phyloP scores from a whole-genome alignment of 768 basidiomycete genomes.

The Flagelloscypha sp. region DNA sequence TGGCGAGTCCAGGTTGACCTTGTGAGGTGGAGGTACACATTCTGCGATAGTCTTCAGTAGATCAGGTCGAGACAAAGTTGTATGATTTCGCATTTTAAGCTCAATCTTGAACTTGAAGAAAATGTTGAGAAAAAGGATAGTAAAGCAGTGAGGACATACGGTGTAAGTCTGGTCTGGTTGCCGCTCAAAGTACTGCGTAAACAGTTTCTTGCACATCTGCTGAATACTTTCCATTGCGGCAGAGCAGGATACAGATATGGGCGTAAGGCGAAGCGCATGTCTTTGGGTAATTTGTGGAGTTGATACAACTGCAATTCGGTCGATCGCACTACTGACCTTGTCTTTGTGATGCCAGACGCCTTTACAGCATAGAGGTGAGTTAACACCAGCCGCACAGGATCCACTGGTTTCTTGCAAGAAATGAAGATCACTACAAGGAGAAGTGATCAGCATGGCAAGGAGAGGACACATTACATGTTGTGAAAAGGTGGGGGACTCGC shows the following conservation, averaged over 20 bases:
- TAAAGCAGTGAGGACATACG: slow-evolving; percentile 24
- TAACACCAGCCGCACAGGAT: slow-evolving; percentile 63
- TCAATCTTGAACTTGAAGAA: slow-evolving; percentile 70
- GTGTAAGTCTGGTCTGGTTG: slow-evolving; percentile 37
- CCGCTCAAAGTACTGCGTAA: slow-evolving; percentile 44
- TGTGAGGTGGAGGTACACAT: slow-evolving; percentile 60
- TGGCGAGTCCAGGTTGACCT: slow-evolving; percentile 60
- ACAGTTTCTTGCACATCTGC: slow-evolving; percentile 45
- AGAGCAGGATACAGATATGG: slow-evolving; percentile 57
- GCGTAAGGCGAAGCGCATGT: slow-evolving; percentile 62
- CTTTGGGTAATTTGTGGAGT: slow-evolving; percentile 25
- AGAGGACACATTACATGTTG: slow-evolving; percentile 2
- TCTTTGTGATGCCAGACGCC: slow-evolving; percentile 53
- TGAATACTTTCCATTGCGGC: slow-evolving; percentile 68
- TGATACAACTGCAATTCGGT: neutral
- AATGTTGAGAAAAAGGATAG: neutral
- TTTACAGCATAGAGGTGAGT: slow-evolving; percentile 57
- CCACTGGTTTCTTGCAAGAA: slow-evolving; percentile 68
- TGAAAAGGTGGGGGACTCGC: slow-evolving; percentile 27
- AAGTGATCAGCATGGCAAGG: slow-evolving; percentile 4
- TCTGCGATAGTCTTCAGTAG: slow-evolving; percentile 63
- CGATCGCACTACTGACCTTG: slow-evolving; percentile 36
- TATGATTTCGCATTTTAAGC: slow-evolving; percentile 67
- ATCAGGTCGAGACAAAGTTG: slow-evolving; percentile 47
- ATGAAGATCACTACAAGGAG: slow-evolving; percentile 59